Evolutionary conservation across 2,329 filamentous ascomycete species (phyloP), one percentile per base, ranked within the genome.

Genomic region (Zasmidium citrigriseum): DNA sequence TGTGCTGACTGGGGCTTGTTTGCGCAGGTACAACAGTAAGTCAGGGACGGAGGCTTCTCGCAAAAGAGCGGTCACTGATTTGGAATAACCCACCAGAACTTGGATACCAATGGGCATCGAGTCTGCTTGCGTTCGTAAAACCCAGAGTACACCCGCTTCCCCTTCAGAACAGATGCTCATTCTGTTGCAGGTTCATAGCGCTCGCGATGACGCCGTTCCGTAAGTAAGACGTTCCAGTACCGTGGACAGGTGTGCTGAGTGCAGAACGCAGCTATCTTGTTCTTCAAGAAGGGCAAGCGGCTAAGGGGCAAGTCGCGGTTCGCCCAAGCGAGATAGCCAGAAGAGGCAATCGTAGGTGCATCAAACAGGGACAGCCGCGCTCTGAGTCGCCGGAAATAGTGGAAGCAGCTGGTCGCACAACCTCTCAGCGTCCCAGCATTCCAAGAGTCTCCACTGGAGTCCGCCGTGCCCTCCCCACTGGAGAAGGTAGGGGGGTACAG

Each of bases 101-200:
- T 57, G 79, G 79, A 48, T 80, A 80, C 67, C 78, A 81, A 63
- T 82, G 80, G 80, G 80, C 80, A 54, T 76, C 75, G 55, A 75
- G 73, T 20, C 53, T 81, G 57, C 74, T 82, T 44, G 70, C 59
- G 12, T 60, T 46, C 38, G 48, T 45, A 25, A 48, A 41, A 20
- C 14, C 27, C 27, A 14, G 34, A n/a, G 52, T 4, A 24, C 20
- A 21, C 22, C 3, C 29, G 20, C 22, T 46, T 21, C 29, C 21
- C 47, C 12, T 29, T 50, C 11, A 27, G 34, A 4, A 41, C 24
- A 48, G 20, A 16, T 46, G 34, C 55, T 57, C 22, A 57, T 57
- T 46, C 25, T 53, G 4, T 25, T 51, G 51, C 48, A 63, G 60
- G 20, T 81, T 81, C 68, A 70, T 82, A 59, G 77, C 78, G 18